phyloP scores from a whole-genome alignment of 2,329 filamentous ascomycete genomes.

The Sporothrix inflata region DNA sequence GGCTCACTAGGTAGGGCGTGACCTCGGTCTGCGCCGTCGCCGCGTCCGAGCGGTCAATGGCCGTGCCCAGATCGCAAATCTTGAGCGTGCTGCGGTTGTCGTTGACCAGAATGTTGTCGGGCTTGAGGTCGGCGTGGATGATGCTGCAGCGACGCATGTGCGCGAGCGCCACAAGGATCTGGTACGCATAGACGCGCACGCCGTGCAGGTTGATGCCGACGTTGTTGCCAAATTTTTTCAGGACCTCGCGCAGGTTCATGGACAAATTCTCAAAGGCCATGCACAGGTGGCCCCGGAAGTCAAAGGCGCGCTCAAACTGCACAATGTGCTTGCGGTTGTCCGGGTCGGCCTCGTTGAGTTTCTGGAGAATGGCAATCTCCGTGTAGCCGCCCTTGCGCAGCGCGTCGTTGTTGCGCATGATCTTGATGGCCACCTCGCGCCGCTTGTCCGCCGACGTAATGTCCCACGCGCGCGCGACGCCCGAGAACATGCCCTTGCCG shows the following conservation, averaged over 20 bases:
- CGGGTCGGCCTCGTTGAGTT: conserved; percentile 81
- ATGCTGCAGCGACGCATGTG: conserved; percentile 91
- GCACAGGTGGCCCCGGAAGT: conserved; percentile 93
- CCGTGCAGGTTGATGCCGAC: conserved; percentile 88
- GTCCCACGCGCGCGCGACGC: conserved; percentile 87
- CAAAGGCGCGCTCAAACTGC: conserved; percentile 82
- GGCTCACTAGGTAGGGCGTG: conserved; percentile 92
- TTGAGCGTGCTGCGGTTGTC: conserved; percentile 84
- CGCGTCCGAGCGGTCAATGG: conserved; percentile 82
- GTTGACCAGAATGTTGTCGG: conserved; percentile 94
- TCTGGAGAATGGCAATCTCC: conserved; percentile 90
- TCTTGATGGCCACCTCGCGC: conserved; percentile 90
- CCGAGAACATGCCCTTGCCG: conserved; percentile 94
- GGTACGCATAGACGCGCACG: conserved; percentile 85
- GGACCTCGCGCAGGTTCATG: conserved; percentile 87
- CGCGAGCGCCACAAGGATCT: conserved; percentile 88
- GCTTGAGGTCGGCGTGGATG: conserved; percentile 94
- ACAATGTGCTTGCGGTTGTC: conserved; percentile 92
- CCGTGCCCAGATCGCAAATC: conserved; percentile 96
- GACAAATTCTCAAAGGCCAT: conserved; percentile 96
- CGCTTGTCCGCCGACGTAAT: conserved; percentile 64
- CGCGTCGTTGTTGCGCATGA: conserved; percentile 94
- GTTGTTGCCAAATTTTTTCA: conserved; percentile 95
- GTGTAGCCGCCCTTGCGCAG: conserved; percentile 90
- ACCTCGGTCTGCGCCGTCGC: conserved; percentile 76